These are phyloP conservation scores for Leccinum imitatum DNA, from an alignment of 768 basidiomycete genomes.

Conservation along the genomic window DNA sequence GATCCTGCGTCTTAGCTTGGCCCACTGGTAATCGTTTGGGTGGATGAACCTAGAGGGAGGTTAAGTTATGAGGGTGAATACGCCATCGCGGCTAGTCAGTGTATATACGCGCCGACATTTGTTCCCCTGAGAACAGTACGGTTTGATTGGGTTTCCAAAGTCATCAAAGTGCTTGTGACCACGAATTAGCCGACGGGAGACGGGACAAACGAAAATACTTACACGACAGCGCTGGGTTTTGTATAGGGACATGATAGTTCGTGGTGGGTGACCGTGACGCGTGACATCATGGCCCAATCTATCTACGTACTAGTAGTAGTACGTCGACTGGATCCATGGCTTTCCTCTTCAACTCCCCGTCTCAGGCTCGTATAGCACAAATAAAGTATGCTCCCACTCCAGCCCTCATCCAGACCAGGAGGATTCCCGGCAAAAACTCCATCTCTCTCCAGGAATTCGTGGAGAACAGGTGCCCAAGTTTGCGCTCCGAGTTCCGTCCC, in stretches of 20 bases:
- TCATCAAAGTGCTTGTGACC: slow-evolving; percentile 47
- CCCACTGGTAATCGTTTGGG: slow-evolving; percentile 48
- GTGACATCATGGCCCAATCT: slow-evolving; percentile 14
- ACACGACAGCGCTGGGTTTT: slow-evolving; percentile 52
- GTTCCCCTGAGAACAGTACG: slow-evolving; percentile 47
- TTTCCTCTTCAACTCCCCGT: slow-evolving; percentile 16
- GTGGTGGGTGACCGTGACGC: slow-evolving; percentile 21
- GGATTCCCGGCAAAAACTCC: slow-evolving; percentile 4
- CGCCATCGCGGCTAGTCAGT: slow-evolving; percentile 7
- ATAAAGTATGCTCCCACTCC: slow-evolving; percentile 23
- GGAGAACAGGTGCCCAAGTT: slow-evolving; percentile 31
- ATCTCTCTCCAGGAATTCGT: slow-evolving; percentile 32
- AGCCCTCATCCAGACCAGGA: slow-evolving; percentile 20
- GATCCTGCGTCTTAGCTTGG: slow-evolving; percentile 21
- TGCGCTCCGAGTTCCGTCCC: slow-evolving; percentile 29
- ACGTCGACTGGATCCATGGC: slow-evolving; percentile 17
- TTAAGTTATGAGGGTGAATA: slow-evolving; percentile 7
- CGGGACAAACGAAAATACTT: slow-evolving; percentile 21
- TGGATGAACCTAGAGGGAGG: slow-evolving; percentile 44
- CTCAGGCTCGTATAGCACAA: slow-evolving; percentile 14
- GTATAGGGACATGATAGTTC: slow-evolving; percentile 34
- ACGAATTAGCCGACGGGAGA: slow-evolving; percentile 15
- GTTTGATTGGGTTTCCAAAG: slow-evolving; percentile 41
- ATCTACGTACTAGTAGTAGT: background rate
- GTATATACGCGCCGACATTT: slow-evolving; percentile 46